Evolutionary conservation across 345 rosid species (phyloP).

Genomic region (Lepidium sativum): DNA sequence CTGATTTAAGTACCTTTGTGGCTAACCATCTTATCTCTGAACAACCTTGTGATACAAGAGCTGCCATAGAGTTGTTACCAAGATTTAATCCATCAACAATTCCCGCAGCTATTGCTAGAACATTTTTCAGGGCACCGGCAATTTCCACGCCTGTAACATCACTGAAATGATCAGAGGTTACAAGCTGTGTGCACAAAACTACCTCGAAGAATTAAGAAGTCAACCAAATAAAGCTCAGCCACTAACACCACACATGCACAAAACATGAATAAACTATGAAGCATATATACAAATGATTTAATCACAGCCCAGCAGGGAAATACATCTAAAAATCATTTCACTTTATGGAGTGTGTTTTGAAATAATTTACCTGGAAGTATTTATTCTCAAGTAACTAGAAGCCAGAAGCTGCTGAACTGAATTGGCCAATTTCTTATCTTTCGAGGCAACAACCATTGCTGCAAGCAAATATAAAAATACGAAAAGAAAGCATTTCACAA

Average conservation of each 20-base stretch:
- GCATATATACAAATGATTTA: not conserved
- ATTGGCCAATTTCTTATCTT: constrained; percentile 71
- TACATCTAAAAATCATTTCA: not conserved
- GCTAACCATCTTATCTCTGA: constrained; percentile 94
- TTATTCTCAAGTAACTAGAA: constrained; percentile 74
- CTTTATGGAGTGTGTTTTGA: not conserved
- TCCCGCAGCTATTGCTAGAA: constrained; percentile 92
- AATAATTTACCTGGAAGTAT: constrained; percentile 64
- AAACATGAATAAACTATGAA: constrained; percentile 2
- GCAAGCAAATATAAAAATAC: constrained; percentile 11
- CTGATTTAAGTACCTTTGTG: constrained; percentile 54
- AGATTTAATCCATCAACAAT: constrained; percentile 92
- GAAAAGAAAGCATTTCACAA: not conserved
- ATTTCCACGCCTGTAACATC: constrained; percentile 98
- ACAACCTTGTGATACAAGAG: constrained; percentile 93
- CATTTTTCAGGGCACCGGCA: constrained; percentile 92
- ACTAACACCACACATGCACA: not conserved
- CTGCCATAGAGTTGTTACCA: constrained; percentile 97
- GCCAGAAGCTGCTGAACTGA: constrained; percentile 81
- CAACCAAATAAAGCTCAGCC: not conserved
- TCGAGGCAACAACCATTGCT: constrained; percentile 97
- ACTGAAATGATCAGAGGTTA: constrained; percentile 79
- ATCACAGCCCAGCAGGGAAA: not conserved
- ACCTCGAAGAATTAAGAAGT: not conserved
- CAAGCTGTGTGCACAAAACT: constrained; percentile 42